These are phyloP conservation scores for Xylaria sp. DNA, from an alignment of 2,329 filamentous ascomycete genomes.

Conservation along the genomic window DNA sequence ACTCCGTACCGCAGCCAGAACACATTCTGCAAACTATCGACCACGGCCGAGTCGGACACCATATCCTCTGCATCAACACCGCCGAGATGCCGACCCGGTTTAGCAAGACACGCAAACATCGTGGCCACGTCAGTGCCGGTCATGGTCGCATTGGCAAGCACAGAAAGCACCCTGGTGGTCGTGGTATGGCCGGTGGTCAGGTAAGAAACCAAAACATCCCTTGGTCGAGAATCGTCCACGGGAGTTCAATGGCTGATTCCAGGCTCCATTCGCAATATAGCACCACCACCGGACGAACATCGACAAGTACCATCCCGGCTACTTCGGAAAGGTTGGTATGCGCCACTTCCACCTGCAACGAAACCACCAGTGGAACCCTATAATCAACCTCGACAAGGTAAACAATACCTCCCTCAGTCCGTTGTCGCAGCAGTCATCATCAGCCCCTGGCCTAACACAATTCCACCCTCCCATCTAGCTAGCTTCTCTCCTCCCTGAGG, in stretches of 20 bases:
- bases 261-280: constrained; percentile 58
- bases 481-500: constrained; percentile 91
- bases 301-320: constrained; percentile 92
- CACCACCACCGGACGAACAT: constrained; percentile 95
- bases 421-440: background rate
- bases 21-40: constrained; percentile 35
- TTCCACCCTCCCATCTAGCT: constrained; percentile 65
- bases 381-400: constrained; percentile 99
- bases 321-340: constrained; percentile 98
- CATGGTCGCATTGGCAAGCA: constrained; percentile 99
- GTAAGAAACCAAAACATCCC: constrained; percentile 24
- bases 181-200: constrained; percentile 74
- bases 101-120: constrained; percentile 54
- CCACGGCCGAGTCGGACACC: constrained; percentile 32
- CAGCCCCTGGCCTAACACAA: constrained; percentile 17
- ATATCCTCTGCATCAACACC: constrained; percentile 30
- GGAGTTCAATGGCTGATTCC: constrained; percentile 76
- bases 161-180: constrained; percentile 87
- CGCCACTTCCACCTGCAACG: constrained; percentile 95
- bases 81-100: constrained; percentile 40
- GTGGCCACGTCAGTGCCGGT: constrained; percentile 98
- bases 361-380: constrained; percentile 98
- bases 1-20: background rate
- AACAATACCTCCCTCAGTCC: constrained; percentile 37
- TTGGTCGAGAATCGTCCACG: background rate